Conservation (phyloP, 768 basidiomycete genomes). For the Russula sp. region DNA sequence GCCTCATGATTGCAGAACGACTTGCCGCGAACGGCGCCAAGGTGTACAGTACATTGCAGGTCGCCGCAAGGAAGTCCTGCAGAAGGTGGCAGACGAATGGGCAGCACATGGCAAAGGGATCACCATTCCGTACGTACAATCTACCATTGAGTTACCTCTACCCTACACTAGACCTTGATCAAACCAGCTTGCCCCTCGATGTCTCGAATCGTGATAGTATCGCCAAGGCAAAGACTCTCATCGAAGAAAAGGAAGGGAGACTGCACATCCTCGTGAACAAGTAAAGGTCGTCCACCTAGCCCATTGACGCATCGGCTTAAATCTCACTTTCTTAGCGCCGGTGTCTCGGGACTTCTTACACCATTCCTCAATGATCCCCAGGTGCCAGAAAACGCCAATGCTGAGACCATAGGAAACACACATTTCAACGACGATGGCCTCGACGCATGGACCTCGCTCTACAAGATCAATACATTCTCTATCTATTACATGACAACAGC, state of each 20-base stretch:
- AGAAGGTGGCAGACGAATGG: conserved; percentile 45
- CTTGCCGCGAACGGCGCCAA: conserved; percentile 73
- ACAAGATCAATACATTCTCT: conserved; percentile 66
- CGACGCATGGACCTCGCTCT: conserved; percentile 57
- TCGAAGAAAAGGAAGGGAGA: conserved; percentile 58
- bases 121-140: conserved; percentile 50
- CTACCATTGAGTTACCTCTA: not conserved
- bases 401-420: conserved; percentile 60
- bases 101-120: conserved; percentile 38
- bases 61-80: conserved; percentile 57
- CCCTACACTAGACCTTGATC: not conserved
- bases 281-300: conserved; percentile 36
- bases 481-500: conserved; percentile 72
- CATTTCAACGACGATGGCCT: conserved; percentile 64
- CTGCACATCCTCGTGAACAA: conserved; percentile 81
- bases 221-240: conserved; percentile 42
- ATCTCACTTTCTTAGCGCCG: conserved; percentile 45
- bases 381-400: conserved; percentile 53
- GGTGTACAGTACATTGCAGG: conserved; percentile 79
- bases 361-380: conserved; percentile 50
- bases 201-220: conserved; percentile 68
- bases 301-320: not conserved
- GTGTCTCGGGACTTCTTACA: conserved; percentile 61
- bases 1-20: conserved; percentile 63
- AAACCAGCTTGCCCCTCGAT: conserved; percentile 57